phyloP scores from a whole-genome alignment of 1,284 basidiomycete genomes.

The Takashimella tepidaria region DNA sequence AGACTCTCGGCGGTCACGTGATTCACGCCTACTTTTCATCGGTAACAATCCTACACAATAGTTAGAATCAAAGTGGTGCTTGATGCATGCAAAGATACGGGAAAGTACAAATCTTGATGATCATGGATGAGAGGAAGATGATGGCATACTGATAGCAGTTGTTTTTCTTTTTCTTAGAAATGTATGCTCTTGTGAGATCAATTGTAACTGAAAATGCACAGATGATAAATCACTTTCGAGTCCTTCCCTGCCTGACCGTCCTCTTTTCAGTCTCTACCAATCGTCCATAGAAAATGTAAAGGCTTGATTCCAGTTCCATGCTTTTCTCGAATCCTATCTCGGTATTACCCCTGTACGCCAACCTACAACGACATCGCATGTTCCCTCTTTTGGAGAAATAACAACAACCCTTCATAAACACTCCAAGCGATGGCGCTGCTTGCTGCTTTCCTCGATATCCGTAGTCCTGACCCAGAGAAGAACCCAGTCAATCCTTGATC shows the following conservation, averaged over 20 bases:
- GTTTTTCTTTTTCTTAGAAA: slow-evolving; percentile 1
- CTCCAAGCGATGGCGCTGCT: slow-evolving; percentile 89
- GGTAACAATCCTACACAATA: too few relatives aligned
- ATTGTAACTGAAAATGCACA: too few relatives aligned
- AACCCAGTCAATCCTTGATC: slow-evolving; percentile 72
- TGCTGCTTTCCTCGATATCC: slow-evolving; percentile 80
- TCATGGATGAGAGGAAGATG: slow-evolving; percentile 4
- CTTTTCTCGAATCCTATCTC: too few relatives aligned
- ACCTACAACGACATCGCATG: background rate
- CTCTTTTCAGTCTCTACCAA: too few relatives aligned
- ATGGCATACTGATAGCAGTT: slow-evolving; percentile 3
- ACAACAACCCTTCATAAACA: slow-evolving; percentile 75
- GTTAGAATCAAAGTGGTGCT: background rate
- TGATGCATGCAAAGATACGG: background rate
- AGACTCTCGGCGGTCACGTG: background rate
- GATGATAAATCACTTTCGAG: too few relatives aligned
- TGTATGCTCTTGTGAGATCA: too few relatives aligned
- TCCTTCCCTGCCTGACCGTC: too few relatives aligned
- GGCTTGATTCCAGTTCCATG: too few relatives aligned
- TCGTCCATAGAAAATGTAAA: too few relatives aligned
- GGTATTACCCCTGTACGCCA: too few relatives aligned
- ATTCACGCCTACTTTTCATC: too few relatives aligned
- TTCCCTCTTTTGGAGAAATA: slow-evolving; percentile 52
- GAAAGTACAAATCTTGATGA: background rate
- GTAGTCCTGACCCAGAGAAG: slow-evolving; percentile 76